Base-by-base conservation (phyloP, 148 eudicot genomes). In the Amaranthus cruentus region DNA sequence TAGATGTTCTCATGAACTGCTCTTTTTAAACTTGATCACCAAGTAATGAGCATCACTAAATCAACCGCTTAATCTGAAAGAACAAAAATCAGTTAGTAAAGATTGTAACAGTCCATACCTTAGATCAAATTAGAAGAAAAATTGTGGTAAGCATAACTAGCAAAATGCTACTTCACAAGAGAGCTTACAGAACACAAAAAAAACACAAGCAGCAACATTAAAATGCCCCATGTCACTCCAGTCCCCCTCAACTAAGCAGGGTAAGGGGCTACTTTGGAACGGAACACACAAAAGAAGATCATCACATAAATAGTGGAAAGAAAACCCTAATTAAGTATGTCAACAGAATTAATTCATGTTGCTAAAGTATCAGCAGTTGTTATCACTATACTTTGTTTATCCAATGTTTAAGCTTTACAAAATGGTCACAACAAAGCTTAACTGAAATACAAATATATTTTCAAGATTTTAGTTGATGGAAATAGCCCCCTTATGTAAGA, bases 31-130 rank as follows among this genome's bases (percentile, higher is more conserved):
- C 60, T 56, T 21, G 28, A 75, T 44, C 55, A 66, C 21, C 53
- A 58, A 60, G 14, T 43, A 58, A 63, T 55, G 28, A 66, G 18
- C 67, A 66, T 71, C 55, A 58, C 59, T 13, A 43, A 28, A 70
- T 47, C 15, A 46, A 13, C 15, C 56, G 56, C 75, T 75, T 71
- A 44, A 60, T 54, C 83, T 75, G 79, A 64, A 79, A 64, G 68
- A 66, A 80, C 12, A 12, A 21, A 47, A 72, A n/a, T 56, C 51
- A 21, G 5, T 71, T 28, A 59, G 51, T 47, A 66, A 64, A 54
- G 52, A 56, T 51, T 67, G 69, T 13, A 66, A 3, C 44, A 62
- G n/a, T n/a, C 69, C 2, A 15, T 8, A 13, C 18, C 9, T 54
- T 49, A 6, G 43, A 0, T 15, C 51, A 47, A 14, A 3, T 48